These are phyloP conservation scores for Neckera pumila DNA, from an alignment of 225 moss, liverwort and hornwort genomes.

Conservation along the genomic window DNA sequence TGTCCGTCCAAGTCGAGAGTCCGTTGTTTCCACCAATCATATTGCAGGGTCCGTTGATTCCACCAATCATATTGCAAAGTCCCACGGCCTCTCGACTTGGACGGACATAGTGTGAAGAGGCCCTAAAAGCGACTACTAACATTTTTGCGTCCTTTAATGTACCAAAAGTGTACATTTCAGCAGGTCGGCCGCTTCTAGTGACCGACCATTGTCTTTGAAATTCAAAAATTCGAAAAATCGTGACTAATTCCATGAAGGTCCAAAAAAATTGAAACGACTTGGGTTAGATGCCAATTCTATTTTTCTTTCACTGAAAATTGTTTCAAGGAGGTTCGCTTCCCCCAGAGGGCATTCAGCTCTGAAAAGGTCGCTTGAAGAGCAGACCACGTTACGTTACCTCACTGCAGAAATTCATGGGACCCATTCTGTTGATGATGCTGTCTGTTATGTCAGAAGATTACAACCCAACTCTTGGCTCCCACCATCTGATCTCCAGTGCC, in stretches of 20 bases:
- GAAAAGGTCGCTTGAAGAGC: neutral
- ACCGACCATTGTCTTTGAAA: neutral
- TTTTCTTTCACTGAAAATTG: neutral
- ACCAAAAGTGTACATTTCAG: neutral
- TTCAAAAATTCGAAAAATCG: neutral
- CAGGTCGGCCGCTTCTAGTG: neutral
- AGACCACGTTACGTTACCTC: neutral
- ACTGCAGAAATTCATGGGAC: neutral
- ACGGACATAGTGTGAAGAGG: no score
- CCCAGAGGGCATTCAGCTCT: neutral
- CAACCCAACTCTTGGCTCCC: neutral
- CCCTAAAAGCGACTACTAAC: neutral
- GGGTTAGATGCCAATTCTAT: neutral
- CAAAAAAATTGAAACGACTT: neutral
- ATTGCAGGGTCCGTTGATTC: no score
- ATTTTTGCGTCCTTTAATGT: neutral
- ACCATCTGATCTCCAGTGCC: neutral
- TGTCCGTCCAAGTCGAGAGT: no score
- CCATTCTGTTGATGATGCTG: neutral
- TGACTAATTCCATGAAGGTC: neutral
- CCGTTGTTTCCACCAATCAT: no score
- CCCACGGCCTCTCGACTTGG: no score
- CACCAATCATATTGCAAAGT: no score
- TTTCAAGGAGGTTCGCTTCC: neutral
- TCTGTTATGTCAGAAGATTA: neutral